phyloP scores from a whole-genome alignment of 805 yeast genomes.

The Kodamaea kaohsiungensis region DNA sequence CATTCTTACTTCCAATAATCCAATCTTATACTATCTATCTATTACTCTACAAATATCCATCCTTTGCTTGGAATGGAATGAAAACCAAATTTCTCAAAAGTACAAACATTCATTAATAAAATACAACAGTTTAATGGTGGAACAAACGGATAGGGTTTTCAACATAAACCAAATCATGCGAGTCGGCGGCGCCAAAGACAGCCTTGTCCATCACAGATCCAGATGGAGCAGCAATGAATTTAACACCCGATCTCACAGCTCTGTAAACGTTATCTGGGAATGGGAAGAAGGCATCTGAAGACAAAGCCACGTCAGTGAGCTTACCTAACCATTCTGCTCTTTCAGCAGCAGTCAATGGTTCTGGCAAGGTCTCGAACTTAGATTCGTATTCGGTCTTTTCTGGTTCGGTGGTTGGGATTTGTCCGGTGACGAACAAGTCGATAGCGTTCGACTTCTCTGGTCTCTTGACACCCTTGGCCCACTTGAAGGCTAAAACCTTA shows the following conservation, averaged over 20 bases:
- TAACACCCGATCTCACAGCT: conserved; percentile 96
- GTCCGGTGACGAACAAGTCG: conserved; percentile 88
- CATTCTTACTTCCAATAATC: too few species aligned
- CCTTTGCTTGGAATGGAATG: too few species aligned
- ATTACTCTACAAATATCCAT: too few species aligned
- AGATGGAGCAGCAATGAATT: conserved; percentile 93
- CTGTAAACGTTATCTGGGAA: conserved; percentile 99
- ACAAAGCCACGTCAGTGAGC: conserved; percentile 82
- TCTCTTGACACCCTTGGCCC: conserved; percentile 98
- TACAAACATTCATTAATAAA: conserved; percentile 10
- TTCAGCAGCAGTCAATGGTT: conserved; percentile 79
- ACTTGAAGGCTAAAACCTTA: conserved; percentile 83
- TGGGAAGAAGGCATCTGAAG: conserved; percentile 99
- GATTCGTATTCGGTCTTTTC: conserved; percentile 91
- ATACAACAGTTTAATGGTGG: conserved; percentile 69
- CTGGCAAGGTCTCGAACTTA: conserved; percentile 82
- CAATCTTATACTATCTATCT: too few species aligned
- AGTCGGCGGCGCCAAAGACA: conserved; percentile 93
- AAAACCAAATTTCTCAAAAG: not conserved
- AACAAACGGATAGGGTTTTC: conserved; percentile 97
- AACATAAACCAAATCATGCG: conserved; percentile 85
- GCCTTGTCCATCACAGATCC: conserved; percentile 98
- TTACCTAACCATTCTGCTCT: conserved; percentile 83
- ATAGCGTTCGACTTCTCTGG: conserved; percentile 98
- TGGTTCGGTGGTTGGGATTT: conserved; percentile 89